These are phyloP conservation scores for Platanthera zijinensis DNA, from an alignment of 106 monocot species.

Conservation along the genomic window DNA sequence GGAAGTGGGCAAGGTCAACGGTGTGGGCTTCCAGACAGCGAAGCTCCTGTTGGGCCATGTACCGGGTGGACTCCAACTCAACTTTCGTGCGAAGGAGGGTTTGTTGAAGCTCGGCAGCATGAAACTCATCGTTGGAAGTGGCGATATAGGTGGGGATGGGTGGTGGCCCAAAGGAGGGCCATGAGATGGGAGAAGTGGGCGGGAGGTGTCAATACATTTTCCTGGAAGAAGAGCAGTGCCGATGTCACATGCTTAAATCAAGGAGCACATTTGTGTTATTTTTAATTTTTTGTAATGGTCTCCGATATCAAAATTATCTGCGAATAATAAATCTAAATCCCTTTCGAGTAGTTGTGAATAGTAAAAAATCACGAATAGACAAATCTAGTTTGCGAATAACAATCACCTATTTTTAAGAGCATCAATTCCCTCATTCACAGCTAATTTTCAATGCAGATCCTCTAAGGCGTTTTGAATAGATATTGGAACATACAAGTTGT, in stretches of 20 bases:
- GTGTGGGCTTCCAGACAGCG: constrained; percentile 31
- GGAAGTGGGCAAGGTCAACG: constrained; percentile 34
- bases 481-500: too few relatives aligned
- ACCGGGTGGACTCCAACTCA: constrained; percentile 49
- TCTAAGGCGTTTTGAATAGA: too few relatives aligned
- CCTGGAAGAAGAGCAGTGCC: background rate
- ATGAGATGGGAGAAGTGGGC: background rate
- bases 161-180: background rate
- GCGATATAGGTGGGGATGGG: background rate
- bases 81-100: constrained; percentile 23
- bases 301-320: too few relatives aligned
- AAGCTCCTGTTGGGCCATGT: constrained; percentile 38
- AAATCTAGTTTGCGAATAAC: too few relatives aligned
- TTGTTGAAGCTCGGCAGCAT: constrained; percentile 14
- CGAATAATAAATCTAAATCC: too few relatives aligned
- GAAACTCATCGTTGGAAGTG: too few relatives aligned
- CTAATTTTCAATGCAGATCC: too few relatives aligned
- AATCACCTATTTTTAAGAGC: too few relatives aligned
- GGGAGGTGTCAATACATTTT: background rate
- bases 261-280: background rate
- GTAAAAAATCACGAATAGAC: too few relatives aligned
- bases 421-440: too few relatives aligned
- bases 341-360: too few relatives aligned
- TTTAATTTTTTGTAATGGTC: too few relatives aligned
- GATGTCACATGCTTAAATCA: background rate